Conservation (phyloP, 2,329 filamentous ascomycete species). For the Aspergillus japonicus region DNA sequence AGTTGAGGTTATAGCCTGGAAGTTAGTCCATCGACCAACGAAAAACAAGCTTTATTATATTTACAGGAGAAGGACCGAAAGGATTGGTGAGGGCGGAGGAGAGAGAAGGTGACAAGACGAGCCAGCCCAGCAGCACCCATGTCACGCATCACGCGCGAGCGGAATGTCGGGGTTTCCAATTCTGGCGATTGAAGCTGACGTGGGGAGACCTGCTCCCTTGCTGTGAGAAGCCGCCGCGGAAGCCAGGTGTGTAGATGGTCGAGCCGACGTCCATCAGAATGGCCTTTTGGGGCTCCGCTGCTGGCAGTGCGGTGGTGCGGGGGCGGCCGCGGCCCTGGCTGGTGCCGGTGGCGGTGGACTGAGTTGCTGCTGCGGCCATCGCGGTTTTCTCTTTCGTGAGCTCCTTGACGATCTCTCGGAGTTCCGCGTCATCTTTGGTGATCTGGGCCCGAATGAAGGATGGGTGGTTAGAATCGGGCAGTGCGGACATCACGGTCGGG, state of each 20-base stretch:
- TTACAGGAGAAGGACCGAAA: constrained; percentile 12
- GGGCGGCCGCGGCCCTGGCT: constrained; percentile 24
- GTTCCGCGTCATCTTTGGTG: constrained; percentile 67
- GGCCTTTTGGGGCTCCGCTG: constrained; percentile 45
- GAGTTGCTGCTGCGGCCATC: constrained; percentile 11
- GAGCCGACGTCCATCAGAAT: constrained; percentile 47
- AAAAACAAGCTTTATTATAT: constrained; percentile 13
- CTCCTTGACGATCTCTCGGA: constrained; percentile 69
- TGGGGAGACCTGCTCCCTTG: constrained; percentile 32
- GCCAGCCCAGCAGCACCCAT: too few relatives aligned
- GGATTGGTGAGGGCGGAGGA: background rate
- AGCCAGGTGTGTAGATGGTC: constrained; percentile 32
- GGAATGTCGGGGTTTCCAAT: constrained; percentile 34
- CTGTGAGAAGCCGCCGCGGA: constrained; percentile 24
- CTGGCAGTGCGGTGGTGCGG: constrained; percentile 28
- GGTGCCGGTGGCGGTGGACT: constrained; percentile 9
- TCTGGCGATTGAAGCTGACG: constrained; percentile 32
- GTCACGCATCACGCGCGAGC: constrained; percentile 24
- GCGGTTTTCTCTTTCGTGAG: constrained; percentile 42
- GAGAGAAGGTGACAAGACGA: too few relatives aligned
- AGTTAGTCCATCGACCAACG: constrained; percentile 8
- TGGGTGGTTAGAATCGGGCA: constrained; percentile 57
- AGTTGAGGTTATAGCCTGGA: constrained; percentile 9
- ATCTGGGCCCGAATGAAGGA: constrained; percentile 84
- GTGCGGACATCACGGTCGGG: constrained; percentile 72